These are phyloP conservation scores for Nicotiana tabacum DNA, from an alignment of 257 asterid species.

Conservation along the genomic window DNA sequence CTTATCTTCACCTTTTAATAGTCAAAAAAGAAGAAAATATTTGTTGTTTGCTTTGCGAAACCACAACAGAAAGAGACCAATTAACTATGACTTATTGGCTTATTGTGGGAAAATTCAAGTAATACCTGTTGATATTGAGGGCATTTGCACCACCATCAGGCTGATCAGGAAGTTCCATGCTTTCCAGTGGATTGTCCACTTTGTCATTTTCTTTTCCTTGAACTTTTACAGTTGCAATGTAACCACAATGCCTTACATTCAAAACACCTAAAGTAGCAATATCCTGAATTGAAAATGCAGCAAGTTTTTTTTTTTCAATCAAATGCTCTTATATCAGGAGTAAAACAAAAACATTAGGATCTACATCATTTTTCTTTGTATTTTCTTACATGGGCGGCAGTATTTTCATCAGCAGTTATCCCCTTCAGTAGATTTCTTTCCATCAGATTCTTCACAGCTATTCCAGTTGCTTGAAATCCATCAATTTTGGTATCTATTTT, in stretches of 20 bases:
- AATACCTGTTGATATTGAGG: constrained; percentile 87
- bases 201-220: constrained; percentile 46
- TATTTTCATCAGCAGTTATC: constrained; percentile 91
- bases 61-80: constrained; percentile 3
- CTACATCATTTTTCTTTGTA: not conserved
- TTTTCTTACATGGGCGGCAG: constrained; percentile 83
- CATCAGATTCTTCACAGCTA: constrained; percentile 50
- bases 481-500: constrained; percentile 90
- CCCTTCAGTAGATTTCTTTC: constrained; percentile 94
- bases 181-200: constrained; percentile 38
- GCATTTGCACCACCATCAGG: constrained; percentile 98
- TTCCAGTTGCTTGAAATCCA: constrained; percentile 68
- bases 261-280: constrained; percentile 80
- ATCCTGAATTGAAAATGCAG: constrained; percentile 50
- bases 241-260: constrained; percentile 72
- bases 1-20: not conserved
- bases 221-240: constrained; percentile 76
- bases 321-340: not conserved
- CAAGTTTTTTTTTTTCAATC: not conserved
- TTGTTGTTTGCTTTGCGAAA: not conserved
- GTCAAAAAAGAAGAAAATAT: not conserved
- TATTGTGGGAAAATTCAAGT: not conserved
- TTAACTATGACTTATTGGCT: not conserved
- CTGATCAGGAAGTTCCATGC: constrained; percentile 75
- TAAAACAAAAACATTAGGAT: not conserved